These are phyloP conservation scores for Penicillium thymicola DNA, from an alignment of 2,329 filamentous ascomycete genomes.

Conservation along the genomic window DNA sequence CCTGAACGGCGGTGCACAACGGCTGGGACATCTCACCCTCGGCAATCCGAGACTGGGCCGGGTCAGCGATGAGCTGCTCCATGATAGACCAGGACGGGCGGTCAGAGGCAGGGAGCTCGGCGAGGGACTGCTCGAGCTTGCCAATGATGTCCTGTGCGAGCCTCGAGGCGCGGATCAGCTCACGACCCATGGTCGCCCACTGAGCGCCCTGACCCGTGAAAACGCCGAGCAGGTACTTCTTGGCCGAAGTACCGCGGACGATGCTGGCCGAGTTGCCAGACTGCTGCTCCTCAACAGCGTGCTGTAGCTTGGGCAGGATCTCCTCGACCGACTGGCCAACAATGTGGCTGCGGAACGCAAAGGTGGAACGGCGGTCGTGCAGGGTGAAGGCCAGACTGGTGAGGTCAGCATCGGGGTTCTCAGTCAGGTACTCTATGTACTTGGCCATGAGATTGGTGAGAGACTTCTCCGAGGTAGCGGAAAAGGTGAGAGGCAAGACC, in stretches of 20 bases:
- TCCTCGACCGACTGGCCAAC: neutral
- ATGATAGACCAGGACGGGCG: conserved; percentile 2
- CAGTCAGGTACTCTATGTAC: neutral
- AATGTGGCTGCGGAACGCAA: neutral
- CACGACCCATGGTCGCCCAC: neutral
- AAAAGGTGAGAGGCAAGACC: neutral
- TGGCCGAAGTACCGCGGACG: neutral
- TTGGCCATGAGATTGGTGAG: neutral
- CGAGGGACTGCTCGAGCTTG: conserved; percentile 1
- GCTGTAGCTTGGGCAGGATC: neutral
- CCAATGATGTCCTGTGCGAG: neutral
- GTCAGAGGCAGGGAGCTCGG: neutral
- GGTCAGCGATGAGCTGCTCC: conserved; percentile 4
- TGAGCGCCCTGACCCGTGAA: neutral
- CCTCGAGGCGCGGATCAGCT: neutral
- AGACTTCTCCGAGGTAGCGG: neutral
- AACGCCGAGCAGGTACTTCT: neutral
- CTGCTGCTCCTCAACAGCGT: neutral
- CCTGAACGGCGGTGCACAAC: neutral
- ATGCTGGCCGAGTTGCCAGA: neutral
- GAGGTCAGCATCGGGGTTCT: neutral
- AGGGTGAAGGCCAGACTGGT: neutral
- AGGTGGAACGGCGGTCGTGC: neutral
- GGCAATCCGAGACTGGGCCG: neutral
- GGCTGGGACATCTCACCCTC: neutral